Base-by-base conservation (phyloP, 179 eudicot species). In the Drosera spatulata region DNA sequence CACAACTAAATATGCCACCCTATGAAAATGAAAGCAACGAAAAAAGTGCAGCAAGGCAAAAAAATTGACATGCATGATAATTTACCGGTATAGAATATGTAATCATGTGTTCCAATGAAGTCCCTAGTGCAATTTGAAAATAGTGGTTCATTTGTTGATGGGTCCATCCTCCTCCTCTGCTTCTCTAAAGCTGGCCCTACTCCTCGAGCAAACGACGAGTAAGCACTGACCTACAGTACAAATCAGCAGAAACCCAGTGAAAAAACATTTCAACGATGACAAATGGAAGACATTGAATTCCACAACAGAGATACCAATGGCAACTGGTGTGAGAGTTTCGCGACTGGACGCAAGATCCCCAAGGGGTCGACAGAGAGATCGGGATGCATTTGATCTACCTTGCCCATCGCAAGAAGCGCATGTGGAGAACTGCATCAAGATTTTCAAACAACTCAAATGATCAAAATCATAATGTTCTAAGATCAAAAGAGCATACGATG, bases 41-140 rank as follows among this genome's bases (percentile, higher is more conserved):
- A 46, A 4, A 10, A 50, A 50, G 4, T 8, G 15, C 53, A 4
- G 13, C 53, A 3, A 8, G 13, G 13, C 11, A 15, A 50, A 50
- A 5, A 50, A 50, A 0, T 50, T 50, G 50, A 4, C 53, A 50
- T 4, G n/a, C 13, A 33, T 54, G 54, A 41, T 41, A 22, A 22
- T 22, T 55, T 78, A 89, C 99, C 99, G 56, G 99, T 84, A 58
- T 89, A 89, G 67, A 82, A 93, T 77, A 89, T 86, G 76, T 85
- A 93, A 78, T 89, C 96, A 70, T 77, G 84, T 47, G 99, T 93
- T 46, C 97, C 99, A 55, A 83, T 86, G 68, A 84, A 86, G 75
- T 93, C 99, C 66, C 99, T 76, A 7, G 99, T 90, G 81, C 94
- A 93, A 71, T 87, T 89, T 46, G 99, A 84, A 58, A 93, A 93